These are phyloP conservation scores for Trichosporon faecale DNA, from an alignment of 1,284 basidiomycete species.

Conservation along the genomic window DNA sequence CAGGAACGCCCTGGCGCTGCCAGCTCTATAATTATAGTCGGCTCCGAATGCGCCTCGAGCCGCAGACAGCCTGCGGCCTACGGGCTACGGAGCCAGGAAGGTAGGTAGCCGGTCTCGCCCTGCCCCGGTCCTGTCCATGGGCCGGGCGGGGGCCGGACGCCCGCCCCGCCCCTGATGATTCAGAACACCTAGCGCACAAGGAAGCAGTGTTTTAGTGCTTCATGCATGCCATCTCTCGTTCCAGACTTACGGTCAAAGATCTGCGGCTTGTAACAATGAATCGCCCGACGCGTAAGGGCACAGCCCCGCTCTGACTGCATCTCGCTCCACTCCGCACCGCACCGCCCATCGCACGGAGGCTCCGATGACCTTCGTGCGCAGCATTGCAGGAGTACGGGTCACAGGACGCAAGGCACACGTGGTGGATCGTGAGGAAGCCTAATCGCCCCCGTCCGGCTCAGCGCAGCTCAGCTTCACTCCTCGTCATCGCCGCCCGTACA, in stretches of 20 bases:
- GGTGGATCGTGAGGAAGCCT: not conserved
- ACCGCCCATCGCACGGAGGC: not conserved
- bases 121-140: not conserved
- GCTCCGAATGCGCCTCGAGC: not conserved
- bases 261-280: not conserved
- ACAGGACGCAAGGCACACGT: not conserved
- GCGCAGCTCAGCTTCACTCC: not conserved
- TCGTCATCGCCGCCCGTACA: not conserved
- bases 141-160: not conserved
- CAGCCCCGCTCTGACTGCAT: no score
- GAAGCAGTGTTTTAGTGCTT: not conserved
- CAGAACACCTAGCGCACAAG: not conserved
- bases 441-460: not conserved
- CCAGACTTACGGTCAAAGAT: not conserved
- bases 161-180: not conserved
- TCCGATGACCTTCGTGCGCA: not conserved
- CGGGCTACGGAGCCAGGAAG: not conserved
- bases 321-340: not conserved
- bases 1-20: not conserved
- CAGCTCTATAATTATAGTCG: constrained; percentile 4
- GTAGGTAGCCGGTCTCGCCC: not conserved
- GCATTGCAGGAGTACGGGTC: not conserved
- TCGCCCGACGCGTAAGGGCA: not conserved
- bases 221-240: not conserved
- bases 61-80: not conserved